phyloP scores from a whole-genome alignment of 2,329 filamentous ascomycete genomes.

The Pseudogymnoascus sp. region DNA sequence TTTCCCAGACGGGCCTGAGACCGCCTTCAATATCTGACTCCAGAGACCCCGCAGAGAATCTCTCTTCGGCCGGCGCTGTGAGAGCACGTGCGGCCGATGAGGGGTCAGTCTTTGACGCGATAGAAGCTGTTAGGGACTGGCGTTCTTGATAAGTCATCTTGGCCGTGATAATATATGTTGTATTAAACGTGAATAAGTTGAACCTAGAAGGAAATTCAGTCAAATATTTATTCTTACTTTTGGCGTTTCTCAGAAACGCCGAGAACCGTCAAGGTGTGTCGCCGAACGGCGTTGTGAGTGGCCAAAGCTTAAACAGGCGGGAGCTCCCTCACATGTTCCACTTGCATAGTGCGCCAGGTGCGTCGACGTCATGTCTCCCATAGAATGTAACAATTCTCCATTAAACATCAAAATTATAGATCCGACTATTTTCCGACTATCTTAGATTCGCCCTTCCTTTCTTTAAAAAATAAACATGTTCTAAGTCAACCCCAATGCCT shows the following conservation, averaged over 20 bases:
- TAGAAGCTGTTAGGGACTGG: not conserved
- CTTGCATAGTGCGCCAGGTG: not conserved
- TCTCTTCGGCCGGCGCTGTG: not conserved
- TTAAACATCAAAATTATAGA: not conserved
- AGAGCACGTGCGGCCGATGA: not conserved
- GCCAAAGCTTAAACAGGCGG: not conserved
- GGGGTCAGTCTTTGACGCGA: not conserved
- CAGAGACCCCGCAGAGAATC: conserved; percentile 32
- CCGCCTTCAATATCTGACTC: conserved; percentile 57
- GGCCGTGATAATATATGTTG: not conserved
- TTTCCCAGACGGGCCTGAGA: conserved; percentile 54
- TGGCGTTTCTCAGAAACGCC: not conserved
- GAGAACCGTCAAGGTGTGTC: not conserved
- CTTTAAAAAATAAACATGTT: not conserved
- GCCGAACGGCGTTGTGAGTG: not conserved
- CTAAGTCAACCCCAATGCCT: not conserved
- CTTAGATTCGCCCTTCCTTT: not conserved
- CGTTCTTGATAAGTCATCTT: not conserved
- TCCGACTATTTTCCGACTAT: not conserved
- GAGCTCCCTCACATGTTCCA: not conserved
- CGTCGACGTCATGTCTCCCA: conserved; percentile 2
- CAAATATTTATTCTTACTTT: not conserved
- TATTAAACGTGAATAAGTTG: not conserved
- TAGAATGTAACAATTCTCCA: not conserved
- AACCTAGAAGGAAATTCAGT: not conserved